Percentiles rank a stretch among this genome's conserved stretches.
phyloP scores from a whole-genome alignment of 306 rosid genomes.

The Rosa chinensis region DNA sequence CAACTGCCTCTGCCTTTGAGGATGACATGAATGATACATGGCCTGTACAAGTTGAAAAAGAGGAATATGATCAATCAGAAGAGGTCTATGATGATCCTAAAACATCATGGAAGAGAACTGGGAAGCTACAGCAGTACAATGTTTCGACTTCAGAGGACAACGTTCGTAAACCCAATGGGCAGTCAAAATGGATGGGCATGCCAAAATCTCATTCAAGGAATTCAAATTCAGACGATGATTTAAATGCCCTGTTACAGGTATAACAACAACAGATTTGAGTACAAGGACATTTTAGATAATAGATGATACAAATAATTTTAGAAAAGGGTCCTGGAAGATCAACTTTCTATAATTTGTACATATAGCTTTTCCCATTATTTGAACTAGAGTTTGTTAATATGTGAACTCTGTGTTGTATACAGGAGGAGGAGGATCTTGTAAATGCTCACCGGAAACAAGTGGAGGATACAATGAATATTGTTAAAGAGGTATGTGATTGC shows the following conservation, averaged over 20 bases:
- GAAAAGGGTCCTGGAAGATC: neutral
- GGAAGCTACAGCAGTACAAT: constrained; percentile 56
- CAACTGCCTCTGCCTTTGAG: constrained; percentile 57
- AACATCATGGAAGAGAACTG: constrained; percentile 76
- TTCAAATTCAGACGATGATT: constrained; percentile 68
- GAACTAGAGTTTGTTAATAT: constrained; percentile 1
- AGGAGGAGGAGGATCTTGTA: constrained; percentile 99
- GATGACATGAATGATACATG: constrained; percentile 52
- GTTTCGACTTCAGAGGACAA: constrained; percentile 53
- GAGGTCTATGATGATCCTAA: constrained; percentile 68
- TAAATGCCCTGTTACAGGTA: constrained; percentile 89
- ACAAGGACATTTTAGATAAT: neutral
- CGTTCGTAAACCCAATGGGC: constrained; percentile 62
- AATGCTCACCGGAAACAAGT: constrained; percentile 97
- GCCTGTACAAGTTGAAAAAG: constrained; percentile 65
- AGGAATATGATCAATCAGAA: constrained; percentile 71
- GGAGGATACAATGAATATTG: constrained; percentile 97
- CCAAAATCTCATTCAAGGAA: constrained; percentile 62
- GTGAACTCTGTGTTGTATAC: constrained; percentile 26
- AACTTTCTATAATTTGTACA: neutral
- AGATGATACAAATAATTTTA: neutral
- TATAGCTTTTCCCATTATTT: neutral
- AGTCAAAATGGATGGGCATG: constrained; percentile 67
- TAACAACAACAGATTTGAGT: constrained; percentile 3
- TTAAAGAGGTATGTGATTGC: constrained; percentile 69